Base-by-base conservation (phyloP, 768 basidiomycete species). In the Chalciporus chontae region DNA sequence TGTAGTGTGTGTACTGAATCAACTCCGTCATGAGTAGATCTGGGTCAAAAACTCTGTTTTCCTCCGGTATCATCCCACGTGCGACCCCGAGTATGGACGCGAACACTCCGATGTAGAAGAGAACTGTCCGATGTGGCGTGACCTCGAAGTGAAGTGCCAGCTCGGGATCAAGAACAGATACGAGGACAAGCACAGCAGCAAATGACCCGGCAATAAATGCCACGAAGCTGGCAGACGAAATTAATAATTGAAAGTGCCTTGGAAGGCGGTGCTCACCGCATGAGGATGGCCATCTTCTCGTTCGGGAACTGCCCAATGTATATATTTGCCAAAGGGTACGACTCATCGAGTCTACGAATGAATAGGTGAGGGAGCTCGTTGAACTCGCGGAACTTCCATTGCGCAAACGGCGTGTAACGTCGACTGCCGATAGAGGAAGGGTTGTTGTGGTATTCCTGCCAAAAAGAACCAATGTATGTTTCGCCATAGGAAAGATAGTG, bases 321-420 rank as follows among this genome's bases (percentile, higher is more conserved):
- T 77, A 93, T 87, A 66, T 86, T 93, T 10, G 96, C 90, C 9
- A 84, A 72, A 0, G 91, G 92, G 58, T 94, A 92, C 48, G 90
- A 93, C 62, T 90, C 84, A 55, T 93, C 85, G 41, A 98, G 73
- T 45, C 96, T 77, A 41, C 91, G 77, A 31, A 82, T 77, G 67
- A 98, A 99, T 31, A 94, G 73, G 69, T 99, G 96, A 0, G 93
- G 89, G 8, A 99, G 74, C 62, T 99, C 96, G 65, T 99, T 99
- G 76, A 97, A 99, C 66, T 99, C 96, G 48, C 96, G 80, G 64
- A 98, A 98, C 65, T 97, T 98, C 96, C 96, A 99, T 53, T 91
- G 85, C 4, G 94, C 94, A 52, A 88, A 94, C 0, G 85, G 87
- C 0, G 96, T 99, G 62, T 98, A 99, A 48, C 88, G 80, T 27